Evolutionary conservation across 225 moss, liverwort and hornwort species (phyloP).

Genomic region (Pseudisothecium myosuroides): DNA sequence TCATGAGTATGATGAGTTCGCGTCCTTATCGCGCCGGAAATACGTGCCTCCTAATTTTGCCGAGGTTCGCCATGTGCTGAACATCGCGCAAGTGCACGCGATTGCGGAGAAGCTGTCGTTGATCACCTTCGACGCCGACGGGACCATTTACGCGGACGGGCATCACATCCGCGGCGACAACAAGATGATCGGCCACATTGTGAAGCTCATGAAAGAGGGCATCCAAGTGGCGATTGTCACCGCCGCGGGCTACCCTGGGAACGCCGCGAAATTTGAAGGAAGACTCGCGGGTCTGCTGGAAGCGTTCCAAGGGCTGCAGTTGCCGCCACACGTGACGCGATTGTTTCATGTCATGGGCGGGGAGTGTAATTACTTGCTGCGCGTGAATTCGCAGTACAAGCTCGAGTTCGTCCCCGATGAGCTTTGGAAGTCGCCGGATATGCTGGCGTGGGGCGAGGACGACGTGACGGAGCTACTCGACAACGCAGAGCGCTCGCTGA

Average conservation of each 20-base stretch:
- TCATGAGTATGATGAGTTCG: slow-evolving; percentile 82
- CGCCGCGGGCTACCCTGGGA: slow-evolving; percentile 81
- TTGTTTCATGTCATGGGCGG: slow-evolving; percentile 79
- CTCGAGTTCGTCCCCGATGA: slow-evolving; percentile 77
- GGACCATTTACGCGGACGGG: slow-evolving; percentile 83
- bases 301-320: slow-evolving; percentile 59
- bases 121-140: slow-evolving; percentile 85
- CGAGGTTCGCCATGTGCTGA: slow-evolving; percentile 83
- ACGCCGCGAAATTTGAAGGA: slow-evolving; percentile 52
- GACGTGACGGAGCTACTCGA: slow-evolving; percentile 64
- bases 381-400: slow-evolving; percentile 51
- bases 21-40: slow-evolving; percentile 66
- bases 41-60: slow-evolving; percentile 93
- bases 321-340: slow-evolving; percentile 34
- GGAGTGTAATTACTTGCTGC: slow-evolving; percentile 70
- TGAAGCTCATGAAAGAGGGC: slow-evolving; percentile 76
- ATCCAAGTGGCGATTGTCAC: slow-evolving; percentile 85
- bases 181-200: slow-evolving; percentile 84
- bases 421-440: slow-evolving; percentile 66
- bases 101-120: slow-evolving; percentile 71
- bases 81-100: slow-evolving; percentile 90
- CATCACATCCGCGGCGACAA: slow-evolving; percentile 84
- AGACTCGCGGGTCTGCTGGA: slow-evolving; percentile 64
- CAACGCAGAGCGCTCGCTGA: slow-evolving; percentile 56
- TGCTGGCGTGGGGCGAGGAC: slow-evolving; percentile 56